phyloP scores from a whole-genome alignment of 2,329 filamentous ascomycete species.

The Pezicula neosporulosa region DNA sequence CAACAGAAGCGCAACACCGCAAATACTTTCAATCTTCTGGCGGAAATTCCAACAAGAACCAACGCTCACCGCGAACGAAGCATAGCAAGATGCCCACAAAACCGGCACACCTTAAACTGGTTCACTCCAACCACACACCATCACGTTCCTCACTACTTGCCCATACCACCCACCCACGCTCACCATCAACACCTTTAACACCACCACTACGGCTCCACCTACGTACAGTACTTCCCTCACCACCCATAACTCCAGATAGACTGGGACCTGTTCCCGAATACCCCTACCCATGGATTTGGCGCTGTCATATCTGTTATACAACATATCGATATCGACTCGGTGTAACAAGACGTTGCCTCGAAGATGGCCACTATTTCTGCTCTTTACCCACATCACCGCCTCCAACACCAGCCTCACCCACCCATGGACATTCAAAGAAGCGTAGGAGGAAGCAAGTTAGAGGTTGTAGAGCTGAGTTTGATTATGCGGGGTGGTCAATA shows the following conservation, averaged over 20 bases:
- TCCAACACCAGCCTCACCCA: constrained; percentile 1
- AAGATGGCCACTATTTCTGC: constrained; percentile 24
- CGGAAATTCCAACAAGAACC: too few species aligned
- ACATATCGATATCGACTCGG: constrained; percentile 30
- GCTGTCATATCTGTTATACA: constrained; percentile 29
- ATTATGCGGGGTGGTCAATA: constrained; percentile 13
- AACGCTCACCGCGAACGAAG: too few species aligned
- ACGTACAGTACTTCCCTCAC: constrained; percentile 19
- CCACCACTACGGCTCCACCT: constrained; percentile 13
- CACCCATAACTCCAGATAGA: constrained; percentile 19
- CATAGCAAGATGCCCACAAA: too few species aligned
- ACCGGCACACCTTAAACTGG: too few species aligned
- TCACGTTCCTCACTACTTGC: neutral
- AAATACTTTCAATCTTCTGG: too few species aligned
- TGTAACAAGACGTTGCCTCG: constrained; percentile 32
- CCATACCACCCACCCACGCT: neutral
- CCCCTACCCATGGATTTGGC: constrained; percentile 31
- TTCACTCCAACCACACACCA: neutral
- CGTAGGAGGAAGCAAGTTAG: neutral
- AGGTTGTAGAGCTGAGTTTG: constrained; percentile 15
- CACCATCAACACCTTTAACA: constrained; percentile 6
- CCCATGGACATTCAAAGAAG: neutral
- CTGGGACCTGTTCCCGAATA: constrained; percentile 18
- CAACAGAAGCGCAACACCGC: too few species aligned
- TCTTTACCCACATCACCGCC: constrained; percentile 1